These are phyloP conservation scores for Termitomyces eurrhizus DNA, from an alignment of 768 basidiomycete species.

Conservation along the genomic window DNA sequence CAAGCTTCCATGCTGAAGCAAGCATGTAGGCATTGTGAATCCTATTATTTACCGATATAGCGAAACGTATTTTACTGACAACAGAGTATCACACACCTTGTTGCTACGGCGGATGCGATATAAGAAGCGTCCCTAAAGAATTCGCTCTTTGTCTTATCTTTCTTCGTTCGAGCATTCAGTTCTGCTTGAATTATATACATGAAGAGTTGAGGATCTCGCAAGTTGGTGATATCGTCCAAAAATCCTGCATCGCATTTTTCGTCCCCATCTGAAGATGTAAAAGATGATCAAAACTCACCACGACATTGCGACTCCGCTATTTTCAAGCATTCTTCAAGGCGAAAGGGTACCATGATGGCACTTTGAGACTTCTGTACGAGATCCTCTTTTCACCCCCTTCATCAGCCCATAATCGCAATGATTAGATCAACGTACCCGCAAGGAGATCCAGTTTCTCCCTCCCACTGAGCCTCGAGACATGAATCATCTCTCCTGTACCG, in stretches of 20 bases:
- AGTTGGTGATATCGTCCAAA: constrained; percentile 63
- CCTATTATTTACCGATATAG: constrained; percentile 32
- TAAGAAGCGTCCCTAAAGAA: constrained; percentile 39
- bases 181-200: constrained; percentile 52
- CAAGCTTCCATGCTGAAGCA: constrained; percentile 79
- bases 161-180: constrained; percentile 45
- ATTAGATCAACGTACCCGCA: constrained; percentile 47
- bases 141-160: constrained; percentile 25
- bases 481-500: constrained; percentile 65
- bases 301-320: constrained; percentile 74
- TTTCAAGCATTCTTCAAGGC: constrained; percentile 55
- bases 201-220: constrained; percentile 68
- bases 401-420: constrained; percentile 6
- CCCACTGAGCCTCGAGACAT: constrained; percentile 59
- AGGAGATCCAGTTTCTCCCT: constrained; percentile 79
- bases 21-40: constrained; percentile 81
- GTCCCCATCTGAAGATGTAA: background rate
- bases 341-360: constrained; percentile 63
- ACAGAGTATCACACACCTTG: constrained; percentile 37
- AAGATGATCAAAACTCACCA: constrained; percentile 36
- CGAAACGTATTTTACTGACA: background rate
- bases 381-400: constrained; percentile 47
- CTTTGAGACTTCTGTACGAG: constrained; percentile 52
- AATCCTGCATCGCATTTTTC: constrained; percentile 38
- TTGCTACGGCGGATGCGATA: constrained; percentile 56